Base-by-base conservation (phyloP, 2,329 filamentous ascomycete genomes). In the Graphiopsis chlorocephala region DNA sequence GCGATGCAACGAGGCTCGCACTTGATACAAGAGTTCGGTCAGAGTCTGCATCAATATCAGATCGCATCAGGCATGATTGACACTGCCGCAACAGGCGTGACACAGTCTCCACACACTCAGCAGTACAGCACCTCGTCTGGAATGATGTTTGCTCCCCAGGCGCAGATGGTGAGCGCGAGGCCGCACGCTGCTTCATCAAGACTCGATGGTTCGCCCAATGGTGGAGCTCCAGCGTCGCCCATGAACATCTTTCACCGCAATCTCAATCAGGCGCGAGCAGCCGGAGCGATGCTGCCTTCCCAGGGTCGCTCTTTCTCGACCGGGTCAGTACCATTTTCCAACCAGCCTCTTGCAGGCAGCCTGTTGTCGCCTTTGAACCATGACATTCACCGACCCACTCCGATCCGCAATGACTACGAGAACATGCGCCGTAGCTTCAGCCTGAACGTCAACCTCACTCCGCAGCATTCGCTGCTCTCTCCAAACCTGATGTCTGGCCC, bases 391-490 rank as follows among this genome's bases (percentile, higher is more conserved):
- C 15, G 11, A 11, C 26, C 29, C 10, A 10, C 28, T 33, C 17
- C 42, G 3, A 50, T 25, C 4, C 45, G 47, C 33, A n/a, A 14
- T 17, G 57, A 59, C 59, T 61, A 61, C n/a, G 45, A 48, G 7
- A 29, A 38, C 14, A 61, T 61, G 58, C 58, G 35, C 25, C 38
- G 61, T 38, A 64, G 63, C 42, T 42, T 48, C 56, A 64, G 65
- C 47, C 33, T 64, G n/a, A 31, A 50, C 4, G 48, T 58, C 1
- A 35, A 50, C 10, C 58, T 68, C 7, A 63, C 65, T 25, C 63
- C 66, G n/a, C 47, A 50, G 8, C 15, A 65, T 2, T n/a, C 35
- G 7, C 8, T n/a, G 3, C 15, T 26, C 35, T 17, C 20, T 26
- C 47, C 23, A 17, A 23, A 45, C 14, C n/a, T 3, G 15, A 8